Percentiles rank a stretch among this genome's conserved stretches.
These are phyloP conservation scores for Psilocybe azurescens DNA, from an alignment of 768 basidiomycete species.

Conservation along the genomic window DNA sequence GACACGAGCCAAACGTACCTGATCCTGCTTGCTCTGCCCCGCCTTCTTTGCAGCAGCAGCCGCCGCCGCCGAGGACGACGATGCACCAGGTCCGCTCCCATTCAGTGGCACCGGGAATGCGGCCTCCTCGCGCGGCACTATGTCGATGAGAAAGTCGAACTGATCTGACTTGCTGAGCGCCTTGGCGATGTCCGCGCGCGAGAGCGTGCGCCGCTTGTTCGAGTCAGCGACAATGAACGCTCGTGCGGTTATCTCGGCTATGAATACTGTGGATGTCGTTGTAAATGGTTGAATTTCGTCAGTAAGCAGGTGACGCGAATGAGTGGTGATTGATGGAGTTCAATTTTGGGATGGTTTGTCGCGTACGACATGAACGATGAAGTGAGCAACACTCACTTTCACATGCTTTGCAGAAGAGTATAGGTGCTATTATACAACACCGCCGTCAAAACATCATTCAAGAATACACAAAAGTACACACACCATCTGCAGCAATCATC, in stretches of 20 bases:
- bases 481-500: constrained; percentile 99
- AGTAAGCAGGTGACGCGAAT: no score
- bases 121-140: constrained; percentile 85
- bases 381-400: constrained; percentile 73
- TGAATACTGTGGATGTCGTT: constrained; percentile 74
- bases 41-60: neutral
- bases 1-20: neutral
- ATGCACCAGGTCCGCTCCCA: neutral
- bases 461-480: constrained; percentile 18
- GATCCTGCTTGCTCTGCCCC: neutral
- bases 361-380: neutral
- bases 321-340: no score
- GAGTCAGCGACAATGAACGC: constrained; percentile 96
- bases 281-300: neutral
- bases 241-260: constrained; percentile 93
- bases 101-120: constrained; percentile 27
- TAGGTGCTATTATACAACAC: constrained; percentile 64
- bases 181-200: constrained; percentile 91
- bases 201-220: constrained; percentile 94
- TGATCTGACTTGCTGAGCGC: constrained; percentile 93
- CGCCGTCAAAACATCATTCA: constrained; percentile 9
- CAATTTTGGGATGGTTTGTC: neutral
- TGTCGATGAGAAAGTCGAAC: constrained; percentile 97
- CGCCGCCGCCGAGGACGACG: neutral
- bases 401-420: constrained; percentile 97